Base-by-base conservation (phyloP, 305 asterid genomes). In the Plantago coronopus region DNA sequence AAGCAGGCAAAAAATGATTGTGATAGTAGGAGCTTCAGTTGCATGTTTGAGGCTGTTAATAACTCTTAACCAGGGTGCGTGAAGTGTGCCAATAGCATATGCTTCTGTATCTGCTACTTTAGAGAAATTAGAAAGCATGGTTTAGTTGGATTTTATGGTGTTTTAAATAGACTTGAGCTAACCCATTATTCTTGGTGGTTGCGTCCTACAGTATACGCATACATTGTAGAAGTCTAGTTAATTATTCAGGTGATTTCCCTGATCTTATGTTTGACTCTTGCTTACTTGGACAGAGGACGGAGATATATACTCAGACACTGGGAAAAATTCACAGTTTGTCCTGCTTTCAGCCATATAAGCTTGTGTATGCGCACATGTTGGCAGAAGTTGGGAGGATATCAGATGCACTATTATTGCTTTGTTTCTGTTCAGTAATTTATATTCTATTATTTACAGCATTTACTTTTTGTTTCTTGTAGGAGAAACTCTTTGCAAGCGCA, bases 261-360 rank as follows among this genome's bases (percentile, higher is more conserved):
- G 68, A 44, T 31, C 61, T 59, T 71, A 72, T 70, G 38, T 62
- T 60, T 73, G 61, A 65, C 70, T 17, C 18, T 79, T 75, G 50
- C 43, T 5, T 69, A 72, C 78, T 64, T 73, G 55, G 54, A 74
- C 95, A 89, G 97, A 82, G 94, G 74, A 89, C 97, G 19, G 97
- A 89, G 84, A 69, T 89, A 66, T 86, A 86, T 84, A 86, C 70
- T 86, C 97, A 38, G 76, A 81, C 86, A 17, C 84, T 86, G 48
- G 97, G 97, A 46, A 89, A n/a, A n/a, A 89, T 80, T 86, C 99
- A 60, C 99, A 93, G 84, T 93, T 83, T 50, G 79, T 79, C 70
- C 87, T 93, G 59, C 91, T 83, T 93, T 78, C 99, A 89, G 79
- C 96, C 99, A 25, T 93, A 93, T 57, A 93, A 89, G 86, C 87